Conservation (phyloP, 208 protist genomes). For the Endotrypanum monterogeii region DNA sequence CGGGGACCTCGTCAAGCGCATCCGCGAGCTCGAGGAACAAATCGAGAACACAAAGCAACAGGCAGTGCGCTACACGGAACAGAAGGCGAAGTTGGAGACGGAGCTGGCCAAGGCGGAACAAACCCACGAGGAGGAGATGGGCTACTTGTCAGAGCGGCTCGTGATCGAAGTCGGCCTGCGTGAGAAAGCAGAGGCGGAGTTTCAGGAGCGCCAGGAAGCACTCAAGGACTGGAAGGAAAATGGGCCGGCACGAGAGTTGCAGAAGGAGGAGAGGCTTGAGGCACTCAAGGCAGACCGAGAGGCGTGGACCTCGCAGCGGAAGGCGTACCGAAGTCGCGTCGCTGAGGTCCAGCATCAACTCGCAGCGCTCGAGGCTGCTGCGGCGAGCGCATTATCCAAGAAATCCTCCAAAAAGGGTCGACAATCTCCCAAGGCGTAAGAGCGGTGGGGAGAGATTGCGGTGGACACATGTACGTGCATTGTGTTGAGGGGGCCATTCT, state of each 20-base stretch:
- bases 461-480: not conserved
- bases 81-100: constrained; percentile 51
- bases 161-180: constrained; percentile 48
- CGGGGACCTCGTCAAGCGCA: constrained; percentile 58
- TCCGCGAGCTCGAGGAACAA: constrained; percentile 70
- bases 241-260: constrained; percentile 49
- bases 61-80: constrained; percentile 50
- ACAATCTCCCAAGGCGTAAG: constrained; percentile 13
- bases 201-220: constrained; percentile 44
- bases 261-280: constrained; percentile 43
- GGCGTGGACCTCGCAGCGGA: constrained; percentile 64
- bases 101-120: constrained; percentile 54
- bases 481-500: not conserved
- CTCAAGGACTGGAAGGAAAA: constrained; percentile 63
- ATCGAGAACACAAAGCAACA: constrained; percentile 65
- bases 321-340: constrained; percentile 55
- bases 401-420: constrained; percentile 26
- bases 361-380: constrained; percentile 46
- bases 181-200: constrained; percentile 71
- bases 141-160: constrained; percentile 44
- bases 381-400: not conserved
- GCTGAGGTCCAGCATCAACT: constrained; percentile 43
- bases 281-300: constrained; percentile 56
- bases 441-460: not conserved
- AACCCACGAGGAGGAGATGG: constrained; percentile 56